phyloP scores from a whole-genome alignment of 495 filamentous ascomycete species.

The Penicillium turbatum region DNA sequence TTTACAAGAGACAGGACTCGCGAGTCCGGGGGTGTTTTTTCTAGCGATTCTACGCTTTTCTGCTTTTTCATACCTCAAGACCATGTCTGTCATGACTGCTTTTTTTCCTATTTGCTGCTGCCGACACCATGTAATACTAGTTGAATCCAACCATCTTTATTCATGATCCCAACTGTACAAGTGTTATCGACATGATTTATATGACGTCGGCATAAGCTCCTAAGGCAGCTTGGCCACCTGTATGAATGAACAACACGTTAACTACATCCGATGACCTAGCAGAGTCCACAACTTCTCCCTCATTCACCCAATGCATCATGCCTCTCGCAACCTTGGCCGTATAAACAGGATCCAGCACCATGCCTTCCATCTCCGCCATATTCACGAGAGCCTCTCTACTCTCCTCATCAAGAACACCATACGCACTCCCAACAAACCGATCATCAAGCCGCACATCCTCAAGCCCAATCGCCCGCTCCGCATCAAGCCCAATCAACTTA shows the following conservation, averaged over 20 bases:
- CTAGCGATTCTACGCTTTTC: constrained; percentile 13
- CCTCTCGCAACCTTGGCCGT: constrained; percentile 34
- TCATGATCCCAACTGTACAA: neutral
- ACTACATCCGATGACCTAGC: constrained; percentile 12
- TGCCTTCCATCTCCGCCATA: constrained; percentile 29
- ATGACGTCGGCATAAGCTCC: constrained; percentile 31
- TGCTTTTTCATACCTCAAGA: constrained; percentile 13
- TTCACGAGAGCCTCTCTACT: constrained; percentile 18
- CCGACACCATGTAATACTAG: constrained; percentile 26
- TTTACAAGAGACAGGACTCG: constrained; percentile 18
- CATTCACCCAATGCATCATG: constrained; percentile 28
- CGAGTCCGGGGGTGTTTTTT: constrained; percentile 20
- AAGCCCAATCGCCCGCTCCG: constrained; percentile 20
- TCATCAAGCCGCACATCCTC: constrained; percentile 36
- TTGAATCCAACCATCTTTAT: constrained; percentile 22
- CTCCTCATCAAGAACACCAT: constrained; percentile 32
- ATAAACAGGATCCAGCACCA: constrained; percentile 40
- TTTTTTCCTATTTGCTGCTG: constrained; percentile 14
- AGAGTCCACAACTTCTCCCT: constrained; percentile 21
- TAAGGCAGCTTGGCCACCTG: constrained; percentile 37
- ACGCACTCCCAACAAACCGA: constrained; percentile 32
- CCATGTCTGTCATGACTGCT: constrained; percentile 23
- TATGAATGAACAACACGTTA: constrained; percentile 41
- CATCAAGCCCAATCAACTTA: constrained; percentile 26
- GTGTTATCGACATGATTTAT: neutral